Conservation (phyloP, 495 filamentous ascomycete species). For the Aspergillus panamensis region DNA sequence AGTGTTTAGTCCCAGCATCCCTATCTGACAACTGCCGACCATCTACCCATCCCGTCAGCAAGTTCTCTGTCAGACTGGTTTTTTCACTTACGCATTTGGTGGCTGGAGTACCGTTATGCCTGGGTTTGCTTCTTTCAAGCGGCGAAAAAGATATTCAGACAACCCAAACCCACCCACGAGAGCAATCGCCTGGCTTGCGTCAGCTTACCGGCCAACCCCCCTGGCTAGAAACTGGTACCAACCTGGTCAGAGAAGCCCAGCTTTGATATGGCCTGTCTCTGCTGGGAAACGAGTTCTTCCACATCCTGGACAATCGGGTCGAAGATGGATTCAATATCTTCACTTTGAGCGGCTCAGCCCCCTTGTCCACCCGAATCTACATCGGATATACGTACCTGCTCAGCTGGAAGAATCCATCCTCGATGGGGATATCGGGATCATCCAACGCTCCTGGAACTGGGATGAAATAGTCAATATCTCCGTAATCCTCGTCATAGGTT, state of each 20-base stretch:
- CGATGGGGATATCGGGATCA: conserved; percentile 6
- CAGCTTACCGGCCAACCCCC: conserved; percentile 15
- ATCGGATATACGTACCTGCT: conserved; percentile 17
- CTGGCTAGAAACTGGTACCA: too few species aligned
- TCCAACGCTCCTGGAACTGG: conserved; percentile 25
- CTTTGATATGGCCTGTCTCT: too few species aligned
- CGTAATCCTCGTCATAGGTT: conserved; percentile 11
- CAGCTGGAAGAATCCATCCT: conserved; percentile 21
- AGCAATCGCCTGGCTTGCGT: conserved; percentile 50
- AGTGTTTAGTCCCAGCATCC: not conserved
- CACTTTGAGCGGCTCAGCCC: conserved; percentile 16
- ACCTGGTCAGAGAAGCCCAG: too few species aligned
- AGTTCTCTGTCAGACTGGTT: not conserved
- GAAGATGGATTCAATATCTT: conserved; percentile 50
- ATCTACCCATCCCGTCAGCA: conserved; percentile 14
- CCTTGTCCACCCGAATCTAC: too few species aligned
- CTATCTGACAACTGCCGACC: conserved; percentile 31
- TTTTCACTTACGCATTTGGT: conserved; percentile 51
- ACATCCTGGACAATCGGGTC: conserved; percentile 57
- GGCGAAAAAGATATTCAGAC: conserved; percentile 60
- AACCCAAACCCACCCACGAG: conserved; percentile 71
- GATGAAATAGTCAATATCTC: conserved; percentile 16
- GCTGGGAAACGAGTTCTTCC: conserved; percentile 55
- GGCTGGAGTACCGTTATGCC: conserved; percentile 57
- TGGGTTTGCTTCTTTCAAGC: conserved; percentile 42